phyloP scores from a whole-genome alignment of 805 yeast genomes.

The Ogataea glucozyma region DNA sequence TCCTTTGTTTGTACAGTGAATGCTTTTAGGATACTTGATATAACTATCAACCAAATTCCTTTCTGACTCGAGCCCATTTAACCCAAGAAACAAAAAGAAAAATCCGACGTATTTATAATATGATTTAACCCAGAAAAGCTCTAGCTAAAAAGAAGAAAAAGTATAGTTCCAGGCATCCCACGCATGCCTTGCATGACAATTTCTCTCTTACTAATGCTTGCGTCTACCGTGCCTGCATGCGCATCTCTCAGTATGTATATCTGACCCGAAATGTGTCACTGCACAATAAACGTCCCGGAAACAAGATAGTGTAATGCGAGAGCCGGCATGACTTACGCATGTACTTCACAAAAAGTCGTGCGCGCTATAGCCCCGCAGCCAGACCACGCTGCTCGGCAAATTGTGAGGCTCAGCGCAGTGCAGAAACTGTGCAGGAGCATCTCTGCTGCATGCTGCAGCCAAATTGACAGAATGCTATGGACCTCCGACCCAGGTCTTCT shows the following conservation, averaged over 20 bases:
- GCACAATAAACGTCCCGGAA: background rate
- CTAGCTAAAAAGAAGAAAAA: conserved; percentile 1
- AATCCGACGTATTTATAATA: conserved; percentile 1
- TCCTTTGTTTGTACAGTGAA: too few relatives aligned
- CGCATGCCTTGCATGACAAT: background rate
- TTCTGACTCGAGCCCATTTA: background rate
- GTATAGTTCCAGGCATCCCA: background rate
- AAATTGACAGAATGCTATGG: background rate
- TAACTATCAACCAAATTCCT: background rate
- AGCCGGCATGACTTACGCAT: background rate
- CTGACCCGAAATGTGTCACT: conserved; percentile 2
- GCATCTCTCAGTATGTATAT: background rate
- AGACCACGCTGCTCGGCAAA: background rate
- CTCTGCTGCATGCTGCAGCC: background rate
- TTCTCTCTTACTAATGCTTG: conserved; percentile 5
- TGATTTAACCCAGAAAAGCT: background rate
- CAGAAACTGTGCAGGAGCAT: background rate
- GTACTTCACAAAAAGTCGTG: background rate
- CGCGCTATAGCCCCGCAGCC: background rate
- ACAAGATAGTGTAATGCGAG: background rate
- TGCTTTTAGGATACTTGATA: background rate
- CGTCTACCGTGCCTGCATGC: conserved; percentile 4
- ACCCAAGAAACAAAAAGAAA: background rate
- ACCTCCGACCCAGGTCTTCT: background rate
- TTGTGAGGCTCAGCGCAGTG: background rate